These are phyloP conservation scores for Letharia columbiana DNA, from an alignment of 495 filamentous ascomycete genomes.

Conservation along the genomic window DNA sequence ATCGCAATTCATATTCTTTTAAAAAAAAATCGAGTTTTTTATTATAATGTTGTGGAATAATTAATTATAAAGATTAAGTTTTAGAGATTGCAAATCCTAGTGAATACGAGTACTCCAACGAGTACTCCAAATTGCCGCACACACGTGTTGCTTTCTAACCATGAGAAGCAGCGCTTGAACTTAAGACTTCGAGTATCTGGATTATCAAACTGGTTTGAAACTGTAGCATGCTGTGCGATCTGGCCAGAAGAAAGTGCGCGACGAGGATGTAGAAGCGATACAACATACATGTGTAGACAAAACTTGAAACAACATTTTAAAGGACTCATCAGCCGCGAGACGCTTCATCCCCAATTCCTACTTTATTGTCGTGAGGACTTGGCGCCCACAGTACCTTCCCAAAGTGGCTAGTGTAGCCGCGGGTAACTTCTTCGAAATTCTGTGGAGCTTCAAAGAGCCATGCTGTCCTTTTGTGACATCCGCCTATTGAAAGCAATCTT, in stretches of 20 bases:
- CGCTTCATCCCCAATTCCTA: neutral
- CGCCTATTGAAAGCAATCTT: conserved; percentile 11
- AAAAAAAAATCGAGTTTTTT: too few species aligned
- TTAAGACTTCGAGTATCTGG: conserved; percentile 1
- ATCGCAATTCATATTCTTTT: too few species aligned
- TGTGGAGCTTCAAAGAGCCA: conserved; percentile 16
- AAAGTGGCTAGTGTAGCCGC: conserved; percentile 12
- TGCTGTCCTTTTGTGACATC: conserved; percentile 16
- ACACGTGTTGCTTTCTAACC: neutral
- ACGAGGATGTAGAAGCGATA: neutral
- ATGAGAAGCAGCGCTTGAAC: neutral
- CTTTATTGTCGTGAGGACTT: neutral
- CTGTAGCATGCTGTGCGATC: neutral
- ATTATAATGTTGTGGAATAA: too few species aligned
- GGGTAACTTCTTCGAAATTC: conserved; percentile 7
- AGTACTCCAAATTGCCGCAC: neutral
- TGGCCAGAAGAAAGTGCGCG: neutral
- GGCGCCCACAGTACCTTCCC: conserved; percentile 6
- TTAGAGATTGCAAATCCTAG: too few species aligned
- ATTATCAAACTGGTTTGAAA: neutral
- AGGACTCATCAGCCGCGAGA: neutral
- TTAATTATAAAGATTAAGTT: too few species aligned
- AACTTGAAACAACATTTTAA: neutral
- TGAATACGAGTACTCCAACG: neutral
- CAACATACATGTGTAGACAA: neutral